Conservation (phyloP, 176 grass and related monocot species). For the Cenchrus purpureus region DNA sequence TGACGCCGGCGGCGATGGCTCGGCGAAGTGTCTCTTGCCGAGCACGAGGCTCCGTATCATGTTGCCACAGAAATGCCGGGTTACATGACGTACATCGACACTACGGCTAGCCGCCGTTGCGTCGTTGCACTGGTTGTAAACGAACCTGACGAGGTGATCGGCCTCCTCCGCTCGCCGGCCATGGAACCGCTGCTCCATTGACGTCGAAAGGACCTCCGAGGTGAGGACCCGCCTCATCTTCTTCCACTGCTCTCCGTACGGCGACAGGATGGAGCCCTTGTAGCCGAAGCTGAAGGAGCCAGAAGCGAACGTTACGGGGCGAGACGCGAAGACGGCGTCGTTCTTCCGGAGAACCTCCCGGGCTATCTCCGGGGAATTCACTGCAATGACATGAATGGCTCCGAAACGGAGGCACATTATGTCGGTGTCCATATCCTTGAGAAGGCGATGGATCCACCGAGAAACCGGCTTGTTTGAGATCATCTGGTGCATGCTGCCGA, state of each 20-base stretch:
- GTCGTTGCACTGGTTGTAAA: neutral
- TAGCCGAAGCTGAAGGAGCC: neutral
- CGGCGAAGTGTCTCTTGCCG: conserved; percentile 27
- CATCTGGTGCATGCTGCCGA: conserved; percentile 40
- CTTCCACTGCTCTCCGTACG: conserved; percentile 49
- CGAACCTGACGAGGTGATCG: conserved; percentile 34
- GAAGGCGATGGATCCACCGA: conserved; percentile 46
- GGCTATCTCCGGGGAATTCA: conserved; percentile 44
- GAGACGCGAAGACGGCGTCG: conserved; percentile 39
- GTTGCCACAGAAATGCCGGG: conserved; percentile 34
- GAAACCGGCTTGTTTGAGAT: conserved; percentile 32
- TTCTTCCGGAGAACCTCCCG: conserved; percentile 46
- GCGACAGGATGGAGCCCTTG: neutral
- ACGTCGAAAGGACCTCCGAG: conserved; percentile 4
- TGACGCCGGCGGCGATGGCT: neutral
- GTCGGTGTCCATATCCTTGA: conserved; percentile 37
- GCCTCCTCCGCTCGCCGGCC: conserved; percentile 33
- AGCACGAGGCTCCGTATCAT: conserved; percentile 40
- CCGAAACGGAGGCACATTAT: conserved; percentile 51
- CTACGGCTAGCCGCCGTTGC: neutral
- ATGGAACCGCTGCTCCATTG: conserved; percentile 5
- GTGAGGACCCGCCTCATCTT: conserved; percentile 52
- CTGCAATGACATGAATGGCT: conserved; percentile 20
- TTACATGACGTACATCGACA: conserved; percentile 29
- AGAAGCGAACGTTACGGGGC: conserved; percentile 7